phyloP scores from a whole-genome alignment of 768 basidiomycete species.

The Psilocybe subaeruginosa region DNA sequence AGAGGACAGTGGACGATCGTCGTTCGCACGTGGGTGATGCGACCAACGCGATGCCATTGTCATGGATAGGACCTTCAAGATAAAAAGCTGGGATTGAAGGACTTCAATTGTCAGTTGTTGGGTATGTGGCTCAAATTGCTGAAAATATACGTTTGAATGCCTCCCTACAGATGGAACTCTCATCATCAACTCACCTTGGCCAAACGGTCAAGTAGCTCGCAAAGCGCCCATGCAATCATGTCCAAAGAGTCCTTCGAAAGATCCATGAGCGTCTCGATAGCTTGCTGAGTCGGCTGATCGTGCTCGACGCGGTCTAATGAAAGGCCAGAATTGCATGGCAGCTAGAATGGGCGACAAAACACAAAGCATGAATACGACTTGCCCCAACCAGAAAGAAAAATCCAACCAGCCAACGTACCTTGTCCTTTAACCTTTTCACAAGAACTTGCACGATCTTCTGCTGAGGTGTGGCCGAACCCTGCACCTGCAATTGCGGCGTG shows the following conservation, averaged over 20 bases:
- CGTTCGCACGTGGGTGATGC: constrained; percentile 40
- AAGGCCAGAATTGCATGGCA: constrained; percentile 84
- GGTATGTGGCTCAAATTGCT: constrained; percentile 56
- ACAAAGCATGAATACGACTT: not conserved
- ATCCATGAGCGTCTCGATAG: constrained; percentile 79
- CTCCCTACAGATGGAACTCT: not conserved
- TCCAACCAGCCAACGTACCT: constrained; percentile 48
- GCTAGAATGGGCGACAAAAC: constrained; percentile 42
- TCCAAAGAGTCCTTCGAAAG: constrained; percentile 78
- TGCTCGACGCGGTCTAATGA: constrained; percentile 73
- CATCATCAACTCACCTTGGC: constrained; percentile 55
- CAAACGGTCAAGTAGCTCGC: constrained; percentile 77
- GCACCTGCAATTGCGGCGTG: constrained; percentile 31
- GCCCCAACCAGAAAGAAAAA: not conserved
- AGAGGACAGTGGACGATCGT: constrained; percentile 36
- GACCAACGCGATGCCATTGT: constrained; percentile 81
- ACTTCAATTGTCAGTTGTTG: constrained; percentile 66
- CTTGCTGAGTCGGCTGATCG: constrained; percentile 74
- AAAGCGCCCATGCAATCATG: constrained; percentile 78
- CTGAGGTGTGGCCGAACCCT: constrained; percentile 60
- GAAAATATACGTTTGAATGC: not conserved
- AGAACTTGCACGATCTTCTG: constrained; percentile 83
- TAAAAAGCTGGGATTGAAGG: constrained; percentile 84
- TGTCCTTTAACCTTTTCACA: constrained; percentile 80
- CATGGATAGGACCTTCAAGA: constrained; percentile 80